A percentile compares a stretch with the other conserved stretches of the same genome.
Conservation (phyloP, 495 filamentous ascomycete species). For the Recurvomyces mirabilis region DNA sequence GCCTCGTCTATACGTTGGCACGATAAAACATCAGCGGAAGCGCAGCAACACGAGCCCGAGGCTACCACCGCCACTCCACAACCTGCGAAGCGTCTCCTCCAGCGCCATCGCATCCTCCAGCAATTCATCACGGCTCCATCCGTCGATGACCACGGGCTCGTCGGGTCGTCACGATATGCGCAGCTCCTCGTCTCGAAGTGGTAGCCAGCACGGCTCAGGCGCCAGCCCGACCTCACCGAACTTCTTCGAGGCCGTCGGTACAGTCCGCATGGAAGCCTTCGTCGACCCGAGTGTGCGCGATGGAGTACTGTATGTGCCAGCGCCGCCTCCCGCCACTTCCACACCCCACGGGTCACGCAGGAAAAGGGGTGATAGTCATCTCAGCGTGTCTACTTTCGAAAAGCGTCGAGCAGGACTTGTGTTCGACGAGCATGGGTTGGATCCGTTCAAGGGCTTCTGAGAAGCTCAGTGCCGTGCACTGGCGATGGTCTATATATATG, state of each 20-base stretch:
- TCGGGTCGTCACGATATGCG: conserved; percentile 14
- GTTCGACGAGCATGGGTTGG: conserved; percentile 19
- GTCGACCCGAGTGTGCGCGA: conserved; percentile 42
- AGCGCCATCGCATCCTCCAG: conserved; percentile 25
- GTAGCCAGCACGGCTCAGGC: conserved; percentile 22
- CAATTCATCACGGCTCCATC: conserved; percentile 6
- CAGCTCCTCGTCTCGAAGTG: conserved; percentile 14
- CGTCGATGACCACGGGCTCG: conserved; percentile 2
- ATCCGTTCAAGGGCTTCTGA: conserved; percentile 22
- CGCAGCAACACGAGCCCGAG: conserved; percentile 52
- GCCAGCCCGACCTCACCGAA: conserved; percentile 33
- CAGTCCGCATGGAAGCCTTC: conserved; percentile 95
- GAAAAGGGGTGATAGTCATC: conserved; percentile 22
- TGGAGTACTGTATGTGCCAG: conserved; percentile 16
- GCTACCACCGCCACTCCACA: conserved; percentile 19
- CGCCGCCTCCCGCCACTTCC: conserved; percentile 17
- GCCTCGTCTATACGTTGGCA: conserved; percentile 51
- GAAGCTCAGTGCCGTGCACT: too few species aligned
- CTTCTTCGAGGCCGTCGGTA: conserved; percentile 72
- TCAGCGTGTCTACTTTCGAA: conserved; percentile 12
- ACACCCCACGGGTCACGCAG: not conserved
- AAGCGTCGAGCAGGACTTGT: conserved; percentile 15
- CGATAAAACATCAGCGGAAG: conserved; percentile 57
- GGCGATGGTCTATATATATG: too few species aligned
- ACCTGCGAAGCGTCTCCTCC: conserved; percentile 24